Base-by-base conservation (phyloP, 495 filamentous ascomycete species). In the Ramalina peruviana region DNA sequence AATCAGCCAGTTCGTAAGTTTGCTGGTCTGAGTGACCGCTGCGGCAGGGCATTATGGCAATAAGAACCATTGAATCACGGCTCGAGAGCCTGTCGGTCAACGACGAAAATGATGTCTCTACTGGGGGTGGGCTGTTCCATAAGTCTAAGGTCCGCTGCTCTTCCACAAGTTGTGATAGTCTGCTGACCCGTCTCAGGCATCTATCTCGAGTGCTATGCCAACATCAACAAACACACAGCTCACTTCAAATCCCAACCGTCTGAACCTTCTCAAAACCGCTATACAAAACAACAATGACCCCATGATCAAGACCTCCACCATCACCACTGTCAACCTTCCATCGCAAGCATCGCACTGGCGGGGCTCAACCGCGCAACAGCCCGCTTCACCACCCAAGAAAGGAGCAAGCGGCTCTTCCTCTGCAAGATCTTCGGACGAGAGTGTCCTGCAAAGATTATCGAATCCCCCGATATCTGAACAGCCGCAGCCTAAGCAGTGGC, bases 71-170 rank as follows among this genome's bases (percentile, higher is more conserved):
- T 13, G 87, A 94, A 61, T 69, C 83, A 68, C 82, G 84, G 45
- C 82, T 94, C 59, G 86, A 88, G 75, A 80, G 78, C 55, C 68
- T 92, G 62, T 80, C 85, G 16, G 81, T 94, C 36, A 83, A 81
- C 55, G 86, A 88, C 58, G 87, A 90, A 59, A 86, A 85, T 55
- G 82, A 85, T 6, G 66, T 65, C 39, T 62, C 65, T 36, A 68
- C 73, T 53, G 69, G 63, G 40, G 66, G 60, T 30, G 67, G 70
- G 13, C 40, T 60, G 26, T 79, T 80, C 55, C 68, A 72, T 40
- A 90, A 88, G 64, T 65, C 76, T 23, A 90, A 89, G 78, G 85
- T 87, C 66, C 16, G 54, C 19, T 6, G 23, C 52, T 43, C 52
- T 36, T 36, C 37, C 19, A 33, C n/a, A 6, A 11, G 15, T 21